Evolutionary conservation across 495 filamentous ascomycete species (phyloP).

Genomic region (Penicilliopsis zonata): DNA sequence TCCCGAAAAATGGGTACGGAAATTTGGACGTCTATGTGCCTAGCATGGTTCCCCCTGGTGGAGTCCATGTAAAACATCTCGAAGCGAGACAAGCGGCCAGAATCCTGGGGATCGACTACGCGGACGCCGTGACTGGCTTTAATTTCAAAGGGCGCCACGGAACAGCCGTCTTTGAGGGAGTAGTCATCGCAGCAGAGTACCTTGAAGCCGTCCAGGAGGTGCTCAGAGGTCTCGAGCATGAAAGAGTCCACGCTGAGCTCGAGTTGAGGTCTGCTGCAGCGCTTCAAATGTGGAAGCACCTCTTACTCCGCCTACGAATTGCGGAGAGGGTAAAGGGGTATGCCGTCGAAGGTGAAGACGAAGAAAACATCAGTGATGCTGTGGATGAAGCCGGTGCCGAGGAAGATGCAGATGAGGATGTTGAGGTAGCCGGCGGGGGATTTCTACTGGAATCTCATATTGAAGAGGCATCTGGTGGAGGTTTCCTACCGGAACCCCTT

Average conservation of each 20-base stretch:
- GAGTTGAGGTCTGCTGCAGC: slow-evolving; percentile 42
- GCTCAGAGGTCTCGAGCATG: slow-evolving; percentile 49
- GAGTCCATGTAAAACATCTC: slow-evolving; percentile 54
- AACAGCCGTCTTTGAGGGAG: slow-evolving; percentile 65
- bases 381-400: slow-evolving; percentile 9
- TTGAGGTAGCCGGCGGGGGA: slow-evolving; percentile 23
- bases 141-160: slow-evolving; percentile 71
- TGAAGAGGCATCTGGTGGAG: neutral
- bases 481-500: neutral
- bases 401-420: slow-evolving; percentile 13
- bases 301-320: slow-evolving; percentile 66
- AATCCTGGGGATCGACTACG: slow-evolving; percentile 73
- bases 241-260: slow-evolving; percentile 43
- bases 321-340: slow-evolving; percentile 60
- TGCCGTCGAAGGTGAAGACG: slow-evolving; percentile 37
- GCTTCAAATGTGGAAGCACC: slow-evolving; percentile 63
- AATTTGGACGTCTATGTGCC: slow-evolving; percentile 90
- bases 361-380: slow-evolving; percentile 12
- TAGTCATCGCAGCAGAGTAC: slow-evolving; percentile 60
- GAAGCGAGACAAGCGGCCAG: slow-evolving; percentile 61
- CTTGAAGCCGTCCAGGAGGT: slow-evolving; percentile 60
- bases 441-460: slow-evolving; percentile 37
- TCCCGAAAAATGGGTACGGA: slow-evolving; percentile 79
- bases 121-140: slow-evolving; percentile 84
- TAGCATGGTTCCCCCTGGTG: slow-evolving; percentile 82